phyloP scores from a whole-genome alignment of 2,329 filamentous ascomycete species.

The Calonectria pseudoturangicola region DNA sequence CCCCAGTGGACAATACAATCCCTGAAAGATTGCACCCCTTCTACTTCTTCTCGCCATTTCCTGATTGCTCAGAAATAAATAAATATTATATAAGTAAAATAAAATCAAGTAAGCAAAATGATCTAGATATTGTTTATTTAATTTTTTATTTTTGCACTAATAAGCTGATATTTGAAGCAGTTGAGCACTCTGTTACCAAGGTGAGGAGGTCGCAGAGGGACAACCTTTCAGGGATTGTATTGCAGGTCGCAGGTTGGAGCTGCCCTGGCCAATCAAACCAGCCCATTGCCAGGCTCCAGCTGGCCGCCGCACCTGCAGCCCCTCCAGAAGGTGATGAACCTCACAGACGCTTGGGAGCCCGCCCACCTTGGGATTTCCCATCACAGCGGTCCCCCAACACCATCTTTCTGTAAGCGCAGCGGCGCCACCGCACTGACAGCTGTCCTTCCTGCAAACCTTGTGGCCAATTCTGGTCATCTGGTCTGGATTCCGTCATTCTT shows the following conservation, averaged over 20 bases:
- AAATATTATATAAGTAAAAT: too few relatives aligned
- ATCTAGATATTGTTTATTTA: too few relatives aligned
- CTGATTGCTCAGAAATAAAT: too few relatives aligned
- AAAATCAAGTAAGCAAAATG: too few relatives aligned
- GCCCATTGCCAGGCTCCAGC: slow-evolving; percentile 6
- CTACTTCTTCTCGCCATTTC: too few relatives aligned
- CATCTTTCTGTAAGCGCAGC: slow-evolving; percentile 18
- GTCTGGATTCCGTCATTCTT: slow-evolving; percentile 7
- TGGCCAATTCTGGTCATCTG: slow-evolving; percentile 13
- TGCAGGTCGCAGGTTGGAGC: neutral
- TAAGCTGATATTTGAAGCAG: too few relatives aligned
- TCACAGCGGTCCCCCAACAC: neutral
- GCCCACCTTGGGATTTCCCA: neutral
- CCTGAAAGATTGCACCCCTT: too few relatives aligned
- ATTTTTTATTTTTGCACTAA: too few relatives aligned
- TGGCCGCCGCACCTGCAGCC: neutral
- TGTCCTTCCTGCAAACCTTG: neutral
- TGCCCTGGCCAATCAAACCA: slow-evolving; percentile 21
- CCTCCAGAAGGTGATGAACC: neutral
- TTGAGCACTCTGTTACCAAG: too few relatives aligned
- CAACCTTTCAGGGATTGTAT: too few relatives aligned
- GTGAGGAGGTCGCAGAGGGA: too few relatives aligned
- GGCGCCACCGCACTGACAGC: slow-evolving; percentile 16
- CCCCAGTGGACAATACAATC: too few relatives aligned
- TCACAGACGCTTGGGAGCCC: neutral